Percentiles rank a stretch among this genome's conserved stretches.
phyloP scores from a whole-genome alignment of 768 basidiomycete species.

The Psilocybe cubensis region DNA sequence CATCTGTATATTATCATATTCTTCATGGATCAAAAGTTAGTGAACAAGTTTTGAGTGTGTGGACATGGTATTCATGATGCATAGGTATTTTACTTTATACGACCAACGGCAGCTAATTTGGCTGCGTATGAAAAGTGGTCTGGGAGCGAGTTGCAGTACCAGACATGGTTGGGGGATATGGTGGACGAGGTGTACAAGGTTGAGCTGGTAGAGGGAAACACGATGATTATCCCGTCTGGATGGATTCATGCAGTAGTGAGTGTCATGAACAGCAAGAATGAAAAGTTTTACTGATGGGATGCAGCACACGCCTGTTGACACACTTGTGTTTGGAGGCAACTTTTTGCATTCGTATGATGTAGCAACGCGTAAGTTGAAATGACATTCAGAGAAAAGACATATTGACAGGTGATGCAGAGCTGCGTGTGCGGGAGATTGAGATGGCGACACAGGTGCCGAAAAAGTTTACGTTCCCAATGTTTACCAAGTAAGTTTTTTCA shows the following conservation, averaged over 20 bases:
- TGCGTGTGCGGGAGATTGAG: conserved; percentile 90
- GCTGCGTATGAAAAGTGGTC: conserved; percentile 94
- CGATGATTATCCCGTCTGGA: conserved; percentile 94
- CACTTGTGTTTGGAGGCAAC: conserved; percentile 96
- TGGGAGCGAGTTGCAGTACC: conserved; percentile 86
- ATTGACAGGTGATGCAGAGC: conserved; percentile 51
- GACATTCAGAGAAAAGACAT: background rate
- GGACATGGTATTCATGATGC: conserved; percentile 2
- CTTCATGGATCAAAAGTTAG: conserved; percentile 80
- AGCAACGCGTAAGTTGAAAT: conserved; percentile 65
- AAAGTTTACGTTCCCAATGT: conserved; percentile 87
- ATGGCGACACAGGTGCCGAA: conserved; percentile 91
- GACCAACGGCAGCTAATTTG: conserved; percentile 84
- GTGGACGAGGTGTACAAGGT: conserved; percentile 91
- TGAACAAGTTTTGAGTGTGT: background rate
- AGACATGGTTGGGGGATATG: conserved; percentile 91
- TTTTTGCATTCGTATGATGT: conserved; percentile 95
- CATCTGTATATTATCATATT: conserved; percentile 97
- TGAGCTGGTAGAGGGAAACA: conserved; percentile 75
- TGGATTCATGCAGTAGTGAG: conserved; percentile 98
- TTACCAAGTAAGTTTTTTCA: conserved; percentile 57
- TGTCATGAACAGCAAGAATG: conserved; percentile 3
- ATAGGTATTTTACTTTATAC: conserved; percentile 94
- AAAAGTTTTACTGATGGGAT: conserved; percentile 12
- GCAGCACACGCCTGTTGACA: conserved; percentile 89